Evolutionary conservation across 1,284 basidiomycete genomes (phyloP), one percentile per base, ranked within the genome.

Genomic region (Phenoliferia sp.): DNA sequence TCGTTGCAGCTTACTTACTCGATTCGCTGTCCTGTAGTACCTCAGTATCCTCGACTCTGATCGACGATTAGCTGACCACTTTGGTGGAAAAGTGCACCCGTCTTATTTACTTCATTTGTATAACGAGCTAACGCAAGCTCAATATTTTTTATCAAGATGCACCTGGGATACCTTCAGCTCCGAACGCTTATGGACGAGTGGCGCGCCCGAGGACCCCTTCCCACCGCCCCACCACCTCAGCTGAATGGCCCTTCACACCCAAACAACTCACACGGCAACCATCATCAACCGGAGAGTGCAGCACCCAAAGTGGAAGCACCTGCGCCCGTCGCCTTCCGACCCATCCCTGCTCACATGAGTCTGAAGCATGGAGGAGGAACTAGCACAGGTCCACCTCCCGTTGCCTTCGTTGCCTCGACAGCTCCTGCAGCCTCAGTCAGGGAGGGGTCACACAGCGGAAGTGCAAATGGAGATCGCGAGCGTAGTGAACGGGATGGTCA

Each of bases 21-120:
- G 2, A 17, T 15, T 22, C 48, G 48, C 48, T 44, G 12, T 22
- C 32, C 9, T 32, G 57, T 35, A 59, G 57, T 99, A 99, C 82
- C 84, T 99, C 58, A 96, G 92, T 36, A 92, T 99, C 34, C 85
- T 99, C 68, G 96, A 99, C 81, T 98, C 94, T 70, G 96, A 99
- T 83, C 88, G 96, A 79, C 92, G 96, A 79, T 83, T 99, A 71
- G 96, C 96, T 61, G 96, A 99, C 82, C 96, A 99, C 80, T 99
- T 99, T 82, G 96, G 96, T 81, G 96, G 96, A 76, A 99, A 99
- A 84, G 94, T 92, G 75, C 78, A 86, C 55, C 50, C 22, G 3
- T 17, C 35, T 70, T 12, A 34, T 16, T 31, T 33, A 26, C 29
- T 7, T 29, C 4, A 28, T 28, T 19, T 36, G 28, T 63, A 19